Base-by-base conservation (phyloP, 164 flowering plant species). In the Warburgia ugandensis region DNA sequence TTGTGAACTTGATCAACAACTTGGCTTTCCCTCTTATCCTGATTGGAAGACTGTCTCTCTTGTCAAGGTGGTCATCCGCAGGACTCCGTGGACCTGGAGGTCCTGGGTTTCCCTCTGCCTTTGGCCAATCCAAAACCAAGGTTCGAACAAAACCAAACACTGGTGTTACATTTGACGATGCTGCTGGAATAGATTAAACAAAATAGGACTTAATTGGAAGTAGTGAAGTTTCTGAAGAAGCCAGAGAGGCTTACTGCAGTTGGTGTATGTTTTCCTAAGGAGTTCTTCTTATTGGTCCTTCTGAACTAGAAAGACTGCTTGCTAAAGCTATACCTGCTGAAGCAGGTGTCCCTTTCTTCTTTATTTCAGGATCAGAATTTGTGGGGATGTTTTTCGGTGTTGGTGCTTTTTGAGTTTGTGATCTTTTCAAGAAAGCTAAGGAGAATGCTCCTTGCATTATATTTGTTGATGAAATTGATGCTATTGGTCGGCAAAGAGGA, bases 61-160 rank as follows among this genome's bases (percentile, higher is more conserved):
- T 88, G 17, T 88, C 96, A 21, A 82, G 97, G 60, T 72, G 89
- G 11, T 77, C 91, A 29, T 61, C 82, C 37, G 80, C 86, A 44
- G 95, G 92, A 45, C 80, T 79, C 77, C 91, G 96, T 36, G 94
- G 96, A n/a, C 97, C 94, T 33, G 97, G 97, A 40, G 97, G 95
- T 41, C 97, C 97, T 59, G 95, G 86, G 3, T 76, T 73, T 55
- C 97, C 97, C 11, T 75, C 84, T 42, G 50, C 68, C 11, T 77
- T 90, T 67, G 94, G 94, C 42, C 95, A 86, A 64, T 81, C 89
- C 35, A 79, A 75, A 52, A 94, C 96, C 37, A 87, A 84, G 77
- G 84, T 87, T 54, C 94, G 84, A 60, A 87, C 84, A 94, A 94
- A 87, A 58, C 96, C 96, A 39, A 87, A 84, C 67, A 87, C 96